Evolutionary conservation across 352 stramenopile genomes (phyloP).

Genomic region (Blastocystis sp.): DNA sequence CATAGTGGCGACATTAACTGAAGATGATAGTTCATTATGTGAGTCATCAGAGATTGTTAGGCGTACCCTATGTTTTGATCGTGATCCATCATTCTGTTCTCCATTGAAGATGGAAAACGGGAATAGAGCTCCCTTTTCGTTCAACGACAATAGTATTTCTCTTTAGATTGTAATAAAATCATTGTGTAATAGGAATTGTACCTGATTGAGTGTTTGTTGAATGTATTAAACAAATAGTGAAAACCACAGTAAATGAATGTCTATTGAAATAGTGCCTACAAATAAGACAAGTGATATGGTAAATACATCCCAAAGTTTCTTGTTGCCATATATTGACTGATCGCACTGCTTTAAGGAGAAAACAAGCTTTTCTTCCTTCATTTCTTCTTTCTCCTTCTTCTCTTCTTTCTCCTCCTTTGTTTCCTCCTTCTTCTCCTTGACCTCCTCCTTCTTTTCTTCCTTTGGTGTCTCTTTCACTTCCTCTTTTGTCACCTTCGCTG

Average conservation of each 20-base stretch:
- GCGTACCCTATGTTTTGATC: neutral
- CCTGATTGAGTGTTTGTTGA: neutral
- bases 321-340: slow-evolving; percentile 46
- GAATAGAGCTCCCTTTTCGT: neutral
- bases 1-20: slow-evolving; percentile 6
- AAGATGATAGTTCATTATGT: neutral
- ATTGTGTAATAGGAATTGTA: too few relatives aligned
- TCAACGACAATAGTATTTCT: neutral
- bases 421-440: slow-evolving; percentile 37
- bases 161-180: neutral
- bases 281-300: neutral
- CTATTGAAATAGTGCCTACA: slow-evolving; percentile 60
- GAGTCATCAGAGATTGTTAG: neutral
- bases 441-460: slow-evolving; percentile 7
- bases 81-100: neutral
- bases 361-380: slow-evolving; percentile 18
- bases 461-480: slow-evolving; percentile 24
- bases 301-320: slow-evolving; percentile 52
- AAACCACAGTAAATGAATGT: neutral
- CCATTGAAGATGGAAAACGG: neutral
- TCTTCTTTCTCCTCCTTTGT: slow-evolving; percentile 10
- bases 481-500: slow-evolving; percentile 4
- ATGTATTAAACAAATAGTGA: neutral
- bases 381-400: slow-evolving; percentile 34
- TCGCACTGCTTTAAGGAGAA: slow-evolving; percentile 51